Evolutionary conservation across 2,329 filamentous ascomycete genomes (phyloP).

Genomic region (Fusarium sublunatum): DNA sequence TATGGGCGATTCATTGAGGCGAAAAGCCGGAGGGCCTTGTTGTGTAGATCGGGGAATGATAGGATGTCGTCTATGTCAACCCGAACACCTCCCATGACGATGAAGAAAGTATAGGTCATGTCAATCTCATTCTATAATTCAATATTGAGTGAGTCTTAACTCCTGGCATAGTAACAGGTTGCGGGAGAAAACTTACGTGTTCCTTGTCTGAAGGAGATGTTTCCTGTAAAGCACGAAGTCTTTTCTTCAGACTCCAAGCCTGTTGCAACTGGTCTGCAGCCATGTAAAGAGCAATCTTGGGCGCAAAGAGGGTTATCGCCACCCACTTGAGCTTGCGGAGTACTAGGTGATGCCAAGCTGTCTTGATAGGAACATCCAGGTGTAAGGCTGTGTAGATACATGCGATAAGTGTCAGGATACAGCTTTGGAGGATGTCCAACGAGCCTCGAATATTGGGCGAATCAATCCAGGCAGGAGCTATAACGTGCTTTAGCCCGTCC

Average conservation of each 20-base stretch:
- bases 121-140: slow-evolving; percentile 15
- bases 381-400: slow-evolving; percentile 11
- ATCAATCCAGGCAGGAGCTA: background rate
- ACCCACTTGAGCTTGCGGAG: background rate
- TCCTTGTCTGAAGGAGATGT: too few relatives aligned
- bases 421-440: slow-evolving; percentile 5
- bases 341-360: background rate
- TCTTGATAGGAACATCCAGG: background rate
- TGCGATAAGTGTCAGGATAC: slow-evolving; percentile 4
- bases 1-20: slow-evolving; percentile 2
- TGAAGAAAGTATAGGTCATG: slow-evolving; percentile 46
- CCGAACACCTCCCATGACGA: slow-evolving; percentile 48
- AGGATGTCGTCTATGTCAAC: slow-evolving; percentile 21
- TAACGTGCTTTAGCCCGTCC: background rate
- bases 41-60: slow-evolving; percentile 10
- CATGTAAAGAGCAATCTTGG: slow-evolving; percentile 38
- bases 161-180: background rate
- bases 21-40: slow-evolving; percentile 2
- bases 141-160: background rate
- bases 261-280: slow-evolving; percentile 34
- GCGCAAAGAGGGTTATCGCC: background rate
- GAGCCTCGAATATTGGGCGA: background rate
- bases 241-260: slow-evolving; percentile 10
- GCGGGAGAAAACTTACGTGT: background rate
- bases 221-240: too few relatives aligned